Evolutionary conservation across 805 yeast species (phyloP), one percentile per base, ranked within the genome.

Genomic region (Spathaspora gorwiae): DNA sequence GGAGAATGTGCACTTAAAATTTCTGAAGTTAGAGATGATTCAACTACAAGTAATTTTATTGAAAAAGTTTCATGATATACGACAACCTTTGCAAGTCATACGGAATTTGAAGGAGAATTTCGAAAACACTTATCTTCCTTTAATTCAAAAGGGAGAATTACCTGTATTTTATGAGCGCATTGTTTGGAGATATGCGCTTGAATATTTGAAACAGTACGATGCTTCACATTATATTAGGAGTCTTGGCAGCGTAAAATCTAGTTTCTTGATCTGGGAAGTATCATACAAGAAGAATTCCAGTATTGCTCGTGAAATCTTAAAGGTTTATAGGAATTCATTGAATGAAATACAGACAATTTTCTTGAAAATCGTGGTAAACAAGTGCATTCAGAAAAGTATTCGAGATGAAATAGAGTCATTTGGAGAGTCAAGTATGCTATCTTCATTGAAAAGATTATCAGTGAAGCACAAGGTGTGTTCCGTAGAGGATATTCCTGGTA

Each of bases 141-240:
- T 55, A 26, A 62, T 70, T 13, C 19, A 48, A 26, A 43, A 45
- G 1, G 45, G 50, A 10, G 43, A 51, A 34, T 53, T 70, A 12
- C 47, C 62, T 24, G 66, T 70, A 11, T 68, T 67, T 42, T 69
- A 68, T 53, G 75, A 70, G 50, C 47, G 75, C 26, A 65, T 69
- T 1, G 57, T 68, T 10, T 70, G 76, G 76, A 66, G 65, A 46
- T 70, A 66, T 49, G 58, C 65, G 47, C 66, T 67, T 45, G 71
- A 68, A 36, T 68, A 65, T 46, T 47, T 59, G 37, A 51, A 45
- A 36, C 49, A 51, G 19, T 50, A 43, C 33, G 52, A 58, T 19
- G 66, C 61, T 49, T 12, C 46, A 9, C 47, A 59, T 46, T 61
- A 53, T 35, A 59, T 70, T 6, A 41, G 46, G 12, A 33, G 40